phyloP scores from a whole-genome alignment of 1,139 yeast genomes.

The Yamadazyma oceani region DNA sequence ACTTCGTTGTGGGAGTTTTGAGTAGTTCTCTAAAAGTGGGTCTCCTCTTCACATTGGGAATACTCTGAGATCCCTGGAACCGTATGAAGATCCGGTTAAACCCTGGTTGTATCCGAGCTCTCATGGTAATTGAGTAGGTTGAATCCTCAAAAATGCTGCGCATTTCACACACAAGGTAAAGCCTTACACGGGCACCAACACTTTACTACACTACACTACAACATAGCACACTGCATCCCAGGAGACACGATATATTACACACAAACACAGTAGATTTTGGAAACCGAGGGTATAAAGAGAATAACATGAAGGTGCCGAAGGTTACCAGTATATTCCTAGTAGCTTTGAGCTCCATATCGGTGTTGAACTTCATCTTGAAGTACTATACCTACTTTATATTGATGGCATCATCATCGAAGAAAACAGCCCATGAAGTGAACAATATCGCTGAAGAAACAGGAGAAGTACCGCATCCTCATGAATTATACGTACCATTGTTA shows the following conservation, averaged over 20 bases:
- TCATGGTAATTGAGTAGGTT: too few species aligned
- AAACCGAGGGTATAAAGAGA: too few species aligned
- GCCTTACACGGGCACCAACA: too few species aligned
- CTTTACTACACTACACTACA: too few species aligned
- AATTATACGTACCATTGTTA: constrained; percentile 39
- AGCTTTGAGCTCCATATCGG: constrained; percentile 29
- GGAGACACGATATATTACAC: too few species aligned
- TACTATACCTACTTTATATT: constrained; percentile 34
- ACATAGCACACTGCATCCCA: too few species aligned
- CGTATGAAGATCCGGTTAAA: neutral
- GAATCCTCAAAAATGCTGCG: too few species aligned
- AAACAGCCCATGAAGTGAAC: constrained; percentile 23
- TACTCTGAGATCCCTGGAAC: constrained; percentile 3
- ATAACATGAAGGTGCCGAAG: constrained; percentile 41
- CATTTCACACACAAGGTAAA: too few species aligned
- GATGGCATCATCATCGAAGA: constrained; percentile 32
- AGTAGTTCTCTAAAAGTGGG: constrained; percentile 23
- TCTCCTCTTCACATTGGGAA: constrained; percentile 9
- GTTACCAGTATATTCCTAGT: constrained; percentile 36
- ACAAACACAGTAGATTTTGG: too few species aligned
- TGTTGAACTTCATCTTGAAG: constrained; percentile 28
- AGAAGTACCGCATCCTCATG: constrained; percentile 42
- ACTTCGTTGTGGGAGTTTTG: constrained; percentile 37
- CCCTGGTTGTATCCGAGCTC: neutral
- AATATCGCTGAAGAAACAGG: constrained; percentile 35